These are phyloP conservation scores for Wallacemonas sp. DNA, from an alignment of 208 protist genomes.

Conservation along the genomic window DNA sequence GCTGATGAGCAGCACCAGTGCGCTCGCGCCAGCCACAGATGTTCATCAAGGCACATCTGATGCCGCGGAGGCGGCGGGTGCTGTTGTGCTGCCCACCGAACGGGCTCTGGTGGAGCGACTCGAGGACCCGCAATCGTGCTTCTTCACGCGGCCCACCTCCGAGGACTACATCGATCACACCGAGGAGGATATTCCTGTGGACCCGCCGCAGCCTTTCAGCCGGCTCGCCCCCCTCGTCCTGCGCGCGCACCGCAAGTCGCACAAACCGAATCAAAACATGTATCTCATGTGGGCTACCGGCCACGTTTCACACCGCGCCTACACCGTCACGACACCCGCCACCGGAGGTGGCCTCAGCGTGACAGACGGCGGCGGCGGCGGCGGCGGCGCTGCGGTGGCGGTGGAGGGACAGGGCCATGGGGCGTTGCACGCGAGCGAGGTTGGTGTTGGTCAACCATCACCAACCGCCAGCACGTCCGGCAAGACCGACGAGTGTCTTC, in stretches of 20 bases:
- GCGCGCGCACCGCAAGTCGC: constrained; percentile 60
- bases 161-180: constrained; percentile 70
- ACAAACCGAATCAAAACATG: constrained; percentile 63
- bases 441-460: neutral
- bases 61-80: no score
- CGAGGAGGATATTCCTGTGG: constrained; percentile 61
- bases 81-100: constrained; percentile 10
- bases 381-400: no score
- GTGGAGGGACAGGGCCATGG: no score
- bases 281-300: constrained; percentile 76
- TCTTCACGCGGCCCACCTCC: constrained; percentile 68
- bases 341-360: no score
- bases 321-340: neutral
- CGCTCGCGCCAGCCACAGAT: no score
- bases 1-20: constrained; percentile 5
- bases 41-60: no score
- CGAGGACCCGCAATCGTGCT: constrained; percentile 12
- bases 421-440: constrained; percentile 14
- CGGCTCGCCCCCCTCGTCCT: constrained; percentile 59
- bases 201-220: constrained; percentile 55
- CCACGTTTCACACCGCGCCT: constrained; percentile 17
- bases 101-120: constrained; percentile 28
- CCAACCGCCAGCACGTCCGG: no score
- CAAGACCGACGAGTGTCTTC: constrained; percentile 10
- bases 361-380: no score